Conservation (phyloP, 192 early-diverging fungal species). For the Funneliformis mosseae region DNA sequence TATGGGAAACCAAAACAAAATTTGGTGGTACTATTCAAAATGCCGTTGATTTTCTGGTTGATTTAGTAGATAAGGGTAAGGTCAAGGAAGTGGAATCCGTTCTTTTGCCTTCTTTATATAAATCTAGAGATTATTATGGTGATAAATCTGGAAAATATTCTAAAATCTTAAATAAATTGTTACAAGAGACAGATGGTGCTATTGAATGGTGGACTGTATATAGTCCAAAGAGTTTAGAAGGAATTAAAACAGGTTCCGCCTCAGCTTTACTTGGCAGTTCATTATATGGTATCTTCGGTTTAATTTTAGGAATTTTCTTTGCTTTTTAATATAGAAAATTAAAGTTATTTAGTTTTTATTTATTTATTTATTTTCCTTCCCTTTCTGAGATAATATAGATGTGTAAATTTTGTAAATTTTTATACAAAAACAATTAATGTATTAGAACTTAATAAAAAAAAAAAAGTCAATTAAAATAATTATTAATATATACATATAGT, state of each 20-base stretch:
- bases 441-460: too few relatives aligned
- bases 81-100: neutral
- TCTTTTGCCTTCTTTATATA: neutral
- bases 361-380: too few relatives aligned
- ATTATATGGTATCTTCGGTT: neutral
- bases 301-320: neutral
- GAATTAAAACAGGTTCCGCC: neutral
- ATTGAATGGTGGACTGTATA: too few relatives aligned
- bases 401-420: too few relatives aligned
- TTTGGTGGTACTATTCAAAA: conserved; percentile 4
- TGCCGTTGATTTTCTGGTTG: neutral
- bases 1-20: conserved; percentile 5
- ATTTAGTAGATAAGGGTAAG: too few relatives aligned
- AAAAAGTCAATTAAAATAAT: too few relatives aligned
- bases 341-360: neutral
- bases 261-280: neutral
- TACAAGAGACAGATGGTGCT: neutral
- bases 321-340: too few relatives aligned
- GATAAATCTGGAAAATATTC: neutral
- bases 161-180: neutral
- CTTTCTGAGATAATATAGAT: too few relatives aligned
- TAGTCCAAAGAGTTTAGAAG: neutral
- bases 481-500: too few relatives aligned
- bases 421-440: too few relatives aligned
- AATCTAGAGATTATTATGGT: conserved; percentile 12